phyloP scores from a whole-genome alignment of 345 rosid genomes.

The Physaria fendleri region DNA sequence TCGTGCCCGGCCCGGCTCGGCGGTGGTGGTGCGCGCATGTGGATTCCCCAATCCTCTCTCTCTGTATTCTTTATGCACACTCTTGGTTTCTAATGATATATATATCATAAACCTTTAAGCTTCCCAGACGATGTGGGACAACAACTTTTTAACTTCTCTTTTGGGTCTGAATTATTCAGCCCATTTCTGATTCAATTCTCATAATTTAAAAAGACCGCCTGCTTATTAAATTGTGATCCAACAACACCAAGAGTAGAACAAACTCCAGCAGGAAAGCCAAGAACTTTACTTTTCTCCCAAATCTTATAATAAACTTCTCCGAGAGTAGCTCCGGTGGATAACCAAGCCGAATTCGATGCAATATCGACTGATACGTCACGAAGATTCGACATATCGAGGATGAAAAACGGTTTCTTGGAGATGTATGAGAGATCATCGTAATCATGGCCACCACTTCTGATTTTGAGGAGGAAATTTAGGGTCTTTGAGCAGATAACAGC shows the following conservation, averaged over 20 bases:
- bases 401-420: conserved; percentile 26
- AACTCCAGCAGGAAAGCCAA: conserved; percentile 36
- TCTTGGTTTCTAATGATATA: too few species aligned
- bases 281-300: conserved; percentile 23
- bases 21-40: too few species aligned
- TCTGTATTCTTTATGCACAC: too few species aligned
- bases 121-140: too few species aligned
- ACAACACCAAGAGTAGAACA: conserved; percentile 41
- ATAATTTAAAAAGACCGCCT: too few species aligned
- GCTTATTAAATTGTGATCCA: too few species aligned
- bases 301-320: conserved; percentile 36
- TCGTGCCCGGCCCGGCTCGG: too few species aligned
- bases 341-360: conserved; percentile 26
- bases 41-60: too few species aligned
- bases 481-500: conserved; percentile 27
- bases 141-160: too few species aligned
- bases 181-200: too few species aligned
- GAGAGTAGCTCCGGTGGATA: conserved; percentile 32
- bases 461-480: conserved; percentile 24
- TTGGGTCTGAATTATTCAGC: too few species aligned
- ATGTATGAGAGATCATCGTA: conserved; percentile 35
- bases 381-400: conserved; percentile 30
- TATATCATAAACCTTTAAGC: too few species aligned
- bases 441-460: conserved; percentile 44
- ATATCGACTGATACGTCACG: conserved; percentile 23